Evolutionary conservation across 225 moss, liverwort and hornwort species (phyloP).

Genomic region (Rhytidiadelphus loreus): DNA sequence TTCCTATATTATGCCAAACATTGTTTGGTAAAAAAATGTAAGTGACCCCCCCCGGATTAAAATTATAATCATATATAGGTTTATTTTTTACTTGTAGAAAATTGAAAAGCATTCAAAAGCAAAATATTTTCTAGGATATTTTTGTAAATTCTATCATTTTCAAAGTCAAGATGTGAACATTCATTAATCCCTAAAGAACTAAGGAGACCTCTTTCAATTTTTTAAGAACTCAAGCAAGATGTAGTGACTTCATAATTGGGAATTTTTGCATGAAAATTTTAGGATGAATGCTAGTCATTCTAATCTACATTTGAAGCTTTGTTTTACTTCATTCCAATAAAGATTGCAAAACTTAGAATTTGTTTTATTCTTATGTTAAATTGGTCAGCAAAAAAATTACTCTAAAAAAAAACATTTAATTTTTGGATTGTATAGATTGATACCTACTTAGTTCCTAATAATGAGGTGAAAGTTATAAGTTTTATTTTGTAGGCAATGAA

Average conservation of each 20-base stretch:
- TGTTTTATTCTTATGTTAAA: no score
- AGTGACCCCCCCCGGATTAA: neutral
- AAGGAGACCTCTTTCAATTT: rapidly evolving
- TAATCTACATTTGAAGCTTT: no score
- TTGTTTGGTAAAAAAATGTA: no score
- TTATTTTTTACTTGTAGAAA: neutral
- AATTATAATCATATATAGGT: neutral
- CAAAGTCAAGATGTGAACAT: neutral
- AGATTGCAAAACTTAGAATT: no score
- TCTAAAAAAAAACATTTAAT: no score
- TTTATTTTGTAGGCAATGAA: neutral
- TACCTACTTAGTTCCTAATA: no score
- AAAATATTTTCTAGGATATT: neutral
- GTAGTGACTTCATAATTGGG: neutral
- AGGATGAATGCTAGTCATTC: no score
- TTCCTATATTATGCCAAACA: no score
- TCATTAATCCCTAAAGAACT: neutral
- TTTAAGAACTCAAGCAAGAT: neutral
- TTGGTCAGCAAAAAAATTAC: rapidly evolving
- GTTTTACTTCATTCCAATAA: no score
- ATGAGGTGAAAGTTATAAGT: neutral
- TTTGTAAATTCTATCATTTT: neutral
- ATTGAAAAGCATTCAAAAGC: neutral
- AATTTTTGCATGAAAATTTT: neutral
- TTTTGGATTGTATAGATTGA: no score